These are phyloP conservation scores for Nannizziopsis arthrosporioides DNA, from an alignment of 2,329 filamentous ascomycete genomes.

Conservation along the genomic window DNA sequence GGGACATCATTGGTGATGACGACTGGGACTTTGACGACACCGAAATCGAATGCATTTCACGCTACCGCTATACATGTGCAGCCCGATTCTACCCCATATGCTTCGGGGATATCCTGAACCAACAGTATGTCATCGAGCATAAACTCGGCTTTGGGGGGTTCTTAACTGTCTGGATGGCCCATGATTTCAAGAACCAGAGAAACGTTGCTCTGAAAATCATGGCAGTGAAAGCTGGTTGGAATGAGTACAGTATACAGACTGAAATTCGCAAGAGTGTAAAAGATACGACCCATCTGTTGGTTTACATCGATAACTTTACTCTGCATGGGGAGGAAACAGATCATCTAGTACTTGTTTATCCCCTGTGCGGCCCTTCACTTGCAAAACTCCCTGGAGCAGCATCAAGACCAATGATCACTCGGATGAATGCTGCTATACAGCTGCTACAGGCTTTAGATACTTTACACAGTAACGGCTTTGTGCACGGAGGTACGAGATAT, in stretches of 20 bases:
- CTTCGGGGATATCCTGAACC: constrained; percentile 12
- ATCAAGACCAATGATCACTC: background rate
- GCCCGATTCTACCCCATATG: constrained; percentile 10
- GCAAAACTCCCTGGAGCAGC: no score
- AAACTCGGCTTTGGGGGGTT: constrained; percentile 13
- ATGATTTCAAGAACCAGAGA: constrained; percentile 10
- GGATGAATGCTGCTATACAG: background rate
- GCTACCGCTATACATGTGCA: no score
- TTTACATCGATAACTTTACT: constrained; percentile 11
- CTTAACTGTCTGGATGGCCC: constrained; percentile 14
- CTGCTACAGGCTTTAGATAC: background rate
- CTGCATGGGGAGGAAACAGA: constrained; percentile 6
- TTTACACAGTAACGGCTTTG: no score
- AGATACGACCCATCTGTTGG: constrained; percentile 12
- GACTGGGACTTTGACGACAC: no score
- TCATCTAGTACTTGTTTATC: constrained; percentile 18
- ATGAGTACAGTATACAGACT: constrained; percentile 9
- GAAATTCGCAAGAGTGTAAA: constrained; percentile 8
- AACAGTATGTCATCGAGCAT: constrained; percentile 13
- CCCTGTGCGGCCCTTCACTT: constrained; percentile 19
- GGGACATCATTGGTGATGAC: no score
- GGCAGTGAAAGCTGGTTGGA: constrained; percentile 1
- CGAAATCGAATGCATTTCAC: no score
- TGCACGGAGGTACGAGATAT: no score
- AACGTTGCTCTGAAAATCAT: constrained; percentile 14